Evolutionary conservation across 177 flowering plant genomes (phyloP), one percentile per base, ranked within the genome.

Genomic region (Vitis hybrid): DNA sequence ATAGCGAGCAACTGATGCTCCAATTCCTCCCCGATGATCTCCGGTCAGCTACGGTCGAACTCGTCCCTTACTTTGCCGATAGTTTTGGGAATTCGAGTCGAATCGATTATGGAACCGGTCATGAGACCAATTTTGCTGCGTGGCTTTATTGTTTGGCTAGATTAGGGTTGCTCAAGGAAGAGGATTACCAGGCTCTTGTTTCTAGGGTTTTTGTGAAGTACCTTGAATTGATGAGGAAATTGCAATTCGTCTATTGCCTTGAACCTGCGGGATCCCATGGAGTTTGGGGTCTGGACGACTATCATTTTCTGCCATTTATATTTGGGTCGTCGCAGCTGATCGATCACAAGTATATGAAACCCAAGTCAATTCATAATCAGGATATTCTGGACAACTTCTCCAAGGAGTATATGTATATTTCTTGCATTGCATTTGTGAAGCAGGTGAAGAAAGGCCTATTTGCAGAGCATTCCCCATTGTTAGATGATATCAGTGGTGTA

Each of bases 211-310:
- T 95, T 64, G 91, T 87, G 15, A 91, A 83, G 82, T 95, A 95
- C 68, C 73, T 93, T 48, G 97, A 87, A 7, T 63, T 95, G 81
- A 91, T 93, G 99, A 86, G 98, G 82, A 87, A 85, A 52, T 78
- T 95, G 84, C 99, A 95, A 78, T 56, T 73, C 64, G 89, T 87
- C 18, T 95, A 95, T 62, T 77, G 79, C 62, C 79, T 95, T 51
- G 99, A 93, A 79, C 99, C 97, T 1, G 99, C 99, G 1, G 99
- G 99, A 14, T 95, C 99, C 2, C 99, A 95, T 67, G 99, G 99
- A 1, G 98, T 95, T 70, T 95, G 99, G 99, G 99, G 98, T 15
- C 83, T 95, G 8, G 99, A 95, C 78, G 99, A 95, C 69, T 95
- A 89, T 60, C 97, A 93, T 78, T 95, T 95, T 74, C 74, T 93